These are phyloP conservation scores for Cutaneotrichosporon dermatis DNA, from an alignment of 1,284 basidiomycete genomes.

Conservation along the genomic window DNA sequence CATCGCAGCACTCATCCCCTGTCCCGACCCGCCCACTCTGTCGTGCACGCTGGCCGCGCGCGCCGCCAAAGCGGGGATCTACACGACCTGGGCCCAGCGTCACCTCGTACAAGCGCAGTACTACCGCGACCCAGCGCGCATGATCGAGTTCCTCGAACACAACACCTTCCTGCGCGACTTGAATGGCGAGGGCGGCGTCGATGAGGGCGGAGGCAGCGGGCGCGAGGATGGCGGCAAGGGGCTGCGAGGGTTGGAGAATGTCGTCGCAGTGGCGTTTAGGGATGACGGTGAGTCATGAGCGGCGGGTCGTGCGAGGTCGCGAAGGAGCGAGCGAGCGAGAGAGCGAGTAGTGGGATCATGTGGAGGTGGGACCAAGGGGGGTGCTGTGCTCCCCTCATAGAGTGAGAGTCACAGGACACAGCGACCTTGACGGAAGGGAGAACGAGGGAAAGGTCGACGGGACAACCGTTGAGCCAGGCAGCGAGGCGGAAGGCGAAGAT, in stretches of 20 bases:
- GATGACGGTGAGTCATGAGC: conserved; percentile 35
- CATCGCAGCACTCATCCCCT: conserved; percentile 47
- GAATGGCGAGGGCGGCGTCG: conserved; percentile 26
- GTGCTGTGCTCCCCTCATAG: too few species aligned
- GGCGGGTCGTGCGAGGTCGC: too few species aligned
- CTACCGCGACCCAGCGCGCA: conserved; percentile 75
- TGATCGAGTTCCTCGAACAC: conserved; percentile 63
- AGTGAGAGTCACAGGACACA: too few species aligned
- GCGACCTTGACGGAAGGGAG: background rate
- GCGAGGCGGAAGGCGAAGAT: too few species aligned
- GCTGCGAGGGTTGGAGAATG: conserved; percentile 39
- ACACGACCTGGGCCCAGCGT: conserved; percentile 73
- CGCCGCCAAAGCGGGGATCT: conserved; percentile 70
- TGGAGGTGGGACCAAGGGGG: too few species aligned
- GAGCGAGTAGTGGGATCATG: too few species aligned
- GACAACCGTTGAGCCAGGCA: too few species aligned
- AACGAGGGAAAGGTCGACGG: too few species aligned
- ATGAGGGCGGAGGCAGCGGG: conserved; percentile 1
- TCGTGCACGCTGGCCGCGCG: conserved; percentile 70
- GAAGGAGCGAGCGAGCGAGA: too few species aligned
- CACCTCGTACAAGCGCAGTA: conserved; percentile 90
- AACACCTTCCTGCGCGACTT: conserved; percentile 55
- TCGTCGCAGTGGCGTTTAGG: conserved; percentile 49
- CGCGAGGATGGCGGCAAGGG: conserved; percentile 30
- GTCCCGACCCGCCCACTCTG: conserved; percentile 45